Base-by-base conservation (phyloP, 2,329 filamentous ascomycete species). In the Zopfia rhizophila region DNA sequence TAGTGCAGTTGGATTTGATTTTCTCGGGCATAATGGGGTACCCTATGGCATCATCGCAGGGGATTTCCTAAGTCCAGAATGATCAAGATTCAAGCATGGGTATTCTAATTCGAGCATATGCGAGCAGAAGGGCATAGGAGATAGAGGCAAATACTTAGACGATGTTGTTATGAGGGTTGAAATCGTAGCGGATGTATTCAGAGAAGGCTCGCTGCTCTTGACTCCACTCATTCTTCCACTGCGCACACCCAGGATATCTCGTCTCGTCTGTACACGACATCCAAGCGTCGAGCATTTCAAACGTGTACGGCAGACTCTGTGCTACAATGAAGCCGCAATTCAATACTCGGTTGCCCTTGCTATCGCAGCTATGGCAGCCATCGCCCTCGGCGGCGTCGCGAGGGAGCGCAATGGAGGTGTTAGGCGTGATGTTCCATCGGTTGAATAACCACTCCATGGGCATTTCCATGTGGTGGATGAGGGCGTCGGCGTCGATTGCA, bases 391-490 rank as follows among this genome's bases (percentile, higher is more conserved):
- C 52, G 5, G 72, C 66, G 17, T 78, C 75, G 39, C 67, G 56
- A 4, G 76, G 69, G 58, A 78, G 65, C 3, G 74, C 68, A 27
- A 79, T 55, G 7, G 73, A 65, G 0, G 74, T 78, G 2, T 70
- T 55, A 0, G 60, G 48, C 7, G 61, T 66, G 35, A 78, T 65
- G 41, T 73, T 68, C 77, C 77, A 79, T 28, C 74, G 68, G 54
- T 76, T 77, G 56, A 80, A 69, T 5, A 80, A 68, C 72, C 75
- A 79, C 60, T 80, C 77, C 12, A 78, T 46, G 3, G 77, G 76
- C 1, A 80, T 55, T 23, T 77, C 67, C 1, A 72, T 68, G 41
- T 78, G 66, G 1, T 68, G 61, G 39, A 78, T 68, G 5, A 72
- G 66, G 13, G 69, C 73, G 47, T 80, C 77, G 17, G 74, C 70